A percentile compares a stretch with the other conserved stretches of the same genome.
These are phyloP conservation scores for Globisporangium alternatum DNA, from an alignment of 352 stramenopile genomes.

Conservation along the genomic window DNA sequence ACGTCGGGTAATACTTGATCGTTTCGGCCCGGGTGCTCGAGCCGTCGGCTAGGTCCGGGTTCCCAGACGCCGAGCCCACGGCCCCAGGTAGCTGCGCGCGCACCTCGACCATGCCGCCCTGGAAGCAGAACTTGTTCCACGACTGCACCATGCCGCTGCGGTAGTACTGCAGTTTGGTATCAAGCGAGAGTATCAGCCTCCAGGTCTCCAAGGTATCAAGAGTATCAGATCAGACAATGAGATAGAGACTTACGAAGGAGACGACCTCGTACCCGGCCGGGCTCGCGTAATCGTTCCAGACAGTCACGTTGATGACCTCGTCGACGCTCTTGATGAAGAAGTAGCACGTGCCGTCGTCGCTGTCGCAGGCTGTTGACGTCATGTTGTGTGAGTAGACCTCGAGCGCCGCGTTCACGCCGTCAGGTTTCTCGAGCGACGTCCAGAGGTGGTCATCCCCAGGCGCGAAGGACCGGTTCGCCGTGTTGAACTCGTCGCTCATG, in stretches of 20 bases:
- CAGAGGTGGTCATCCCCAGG: constrained; percentile 52
- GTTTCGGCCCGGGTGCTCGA: constrained; percentile 38
- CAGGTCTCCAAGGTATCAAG: background rate
- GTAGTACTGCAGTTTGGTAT: constrained; percentile 22
- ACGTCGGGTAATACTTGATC: constrained; percentile 70
- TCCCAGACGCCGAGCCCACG: constrained; percentile 51
- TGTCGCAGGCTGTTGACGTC: constrained; percentile 43
- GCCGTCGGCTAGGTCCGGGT: constrained; percentile 71
- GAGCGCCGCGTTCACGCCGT: constrained; percentile 61
- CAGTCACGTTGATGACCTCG: constrained; percentile 47
- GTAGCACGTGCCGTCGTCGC: constrained; percentile 38
- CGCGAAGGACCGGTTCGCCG: constrained; percentile 29
- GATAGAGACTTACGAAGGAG: constrained; percentile 29
- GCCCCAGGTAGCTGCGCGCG: constrained; percentile 85
- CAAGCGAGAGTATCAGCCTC: background rate
- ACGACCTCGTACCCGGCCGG: constrained; percentile 47
- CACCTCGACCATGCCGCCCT: constrained; percentile 89
- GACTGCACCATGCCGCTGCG: constrained; percentile 86
- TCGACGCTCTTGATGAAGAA: constrained; percentile 56
- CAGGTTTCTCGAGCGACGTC: constrained; percentile 61
- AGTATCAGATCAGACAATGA: constrained; percentile 1
- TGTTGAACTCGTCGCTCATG: constrained; percentile 71
- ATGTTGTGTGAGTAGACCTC: constrained; percentile 67
- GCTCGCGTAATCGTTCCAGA: constrained; percentile 66
- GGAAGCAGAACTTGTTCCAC: constrained; percentile 96